phyloP scores from a whole-genome alignment of 192 early-diverging fungal genomes.

The Gonapodya sp. region DNA sequence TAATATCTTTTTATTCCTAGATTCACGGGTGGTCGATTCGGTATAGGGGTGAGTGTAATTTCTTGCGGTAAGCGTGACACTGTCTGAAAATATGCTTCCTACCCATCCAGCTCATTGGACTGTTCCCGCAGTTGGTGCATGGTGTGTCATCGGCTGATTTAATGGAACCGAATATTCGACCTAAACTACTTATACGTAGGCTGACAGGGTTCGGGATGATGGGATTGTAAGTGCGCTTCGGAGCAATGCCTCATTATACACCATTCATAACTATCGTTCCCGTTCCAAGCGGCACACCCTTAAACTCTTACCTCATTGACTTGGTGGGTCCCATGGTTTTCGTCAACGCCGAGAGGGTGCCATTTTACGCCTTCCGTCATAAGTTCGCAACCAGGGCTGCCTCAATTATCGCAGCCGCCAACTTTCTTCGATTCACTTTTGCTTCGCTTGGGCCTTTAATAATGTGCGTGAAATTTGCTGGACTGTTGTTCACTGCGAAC shows the following conservation, averaged over 20 bases:
- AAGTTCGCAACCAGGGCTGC: background rate
- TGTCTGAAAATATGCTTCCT: too few relatives aligned
- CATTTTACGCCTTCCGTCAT: background rate
- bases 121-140: background rate
- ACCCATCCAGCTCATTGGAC: background rate
- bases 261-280: too few relatives aligned
- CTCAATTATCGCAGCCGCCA: conserved; percentile 3
- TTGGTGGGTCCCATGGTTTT: background rate
- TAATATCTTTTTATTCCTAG: too few relatives aligned
- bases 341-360: background rate
- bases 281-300: background rate
- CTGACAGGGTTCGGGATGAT: conserved; percentile 6
- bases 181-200: background rate
- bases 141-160: background rate
- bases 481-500: too few relatives aligned
- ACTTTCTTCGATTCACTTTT: background rate
- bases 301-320: background rate
- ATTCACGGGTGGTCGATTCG: background rate
- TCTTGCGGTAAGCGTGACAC: too few relatives aligned
- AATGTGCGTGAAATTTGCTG: too few relatives aligned
- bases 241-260: too few relatives aligned
- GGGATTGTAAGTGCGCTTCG: too few relatives aligned
- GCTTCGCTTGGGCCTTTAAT: background rate
- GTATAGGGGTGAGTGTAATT: background rate
- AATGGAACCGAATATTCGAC: background rate